Evolutionary conservation across 2,329 filamentous ascomycete species (phyloP), one percentile per base, ranked within the genome.

Genomic region (Penicillium brevicompactum): DNA sequence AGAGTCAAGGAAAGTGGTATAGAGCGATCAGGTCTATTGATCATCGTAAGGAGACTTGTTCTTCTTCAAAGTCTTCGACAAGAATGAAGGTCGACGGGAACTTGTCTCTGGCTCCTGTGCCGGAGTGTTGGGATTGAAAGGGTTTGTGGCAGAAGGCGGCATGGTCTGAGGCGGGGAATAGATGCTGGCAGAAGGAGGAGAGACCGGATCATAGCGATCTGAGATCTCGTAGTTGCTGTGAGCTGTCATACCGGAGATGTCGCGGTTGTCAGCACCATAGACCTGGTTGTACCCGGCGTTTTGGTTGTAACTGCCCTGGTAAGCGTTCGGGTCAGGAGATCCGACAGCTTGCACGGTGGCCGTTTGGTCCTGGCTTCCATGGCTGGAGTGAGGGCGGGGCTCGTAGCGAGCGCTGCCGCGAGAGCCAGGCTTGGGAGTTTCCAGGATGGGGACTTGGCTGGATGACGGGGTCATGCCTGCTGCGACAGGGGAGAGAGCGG

Each of bases 201-300:
- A 96, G 80, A 71, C 93, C 87, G 11, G 90, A 81, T 78, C 92
- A 87, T 50, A 96, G 80, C 75, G 62, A 5, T 63, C 59, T 7
- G 50, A 46, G 13, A 56, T 32, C 37, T 63, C 59, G 24, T 65
- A 64, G 13, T 57, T 53, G 13, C 60, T 61, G 41, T 41, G 42
- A 2, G 61, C 48, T 1, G 59, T 56, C 38, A 58, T 38, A 1
- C 90, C 91, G 46, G 87, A 90, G 76, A 95, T 90, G 72, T 91
- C 96, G 62, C 91, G 87, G 0, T 89, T 91, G 71, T 96, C 91
- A 60, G 89, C 93, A 67, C 84, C 55, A 40, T 56, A 47, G 2
- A 65, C 49, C 16, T 58, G 49, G 16, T 61, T 58, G 51, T 66
- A 64, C 5, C 48, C 43, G 24, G 44, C 48, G 9, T 57, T 46